phyloP scores from a whole-genome alignment of 139 green algal species.

The Parachlorella kessleri region DNA sequence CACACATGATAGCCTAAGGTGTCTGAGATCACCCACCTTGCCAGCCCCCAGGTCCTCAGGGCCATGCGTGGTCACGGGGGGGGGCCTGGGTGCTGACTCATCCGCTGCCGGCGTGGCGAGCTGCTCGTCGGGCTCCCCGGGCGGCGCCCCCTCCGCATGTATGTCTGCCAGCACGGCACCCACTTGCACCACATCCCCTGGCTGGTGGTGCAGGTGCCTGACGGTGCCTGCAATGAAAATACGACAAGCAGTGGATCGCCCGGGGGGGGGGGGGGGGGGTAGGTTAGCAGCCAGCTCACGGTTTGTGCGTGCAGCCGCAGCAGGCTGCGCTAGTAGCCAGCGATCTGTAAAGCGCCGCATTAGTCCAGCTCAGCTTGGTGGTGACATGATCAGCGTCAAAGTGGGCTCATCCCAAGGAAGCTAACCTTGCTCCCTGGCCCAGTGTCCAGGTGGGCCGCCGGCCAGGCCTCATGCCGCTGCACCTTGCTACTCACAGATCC shows the following conservation, averaged over 20 bases:
- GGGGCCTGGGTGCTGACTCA: no score
- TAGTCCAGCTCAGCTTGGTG: background rate
- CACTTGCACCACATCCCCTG: constrained; percentile 78
- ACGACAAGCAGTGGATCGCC: no score
- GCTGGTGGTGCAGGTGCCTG: constrained; percentile 54
- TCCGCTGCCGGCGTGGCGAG: background rate
- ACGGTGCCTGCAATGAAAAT: constrained; percentile 53
- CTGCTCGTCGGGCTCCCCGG: background rate
- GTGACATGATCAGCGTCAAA: background rate
- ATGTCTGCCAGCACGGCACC: constrained; percentile 79
- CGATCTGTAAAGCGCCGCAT: no score
- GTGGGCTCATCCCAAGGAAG: no score
- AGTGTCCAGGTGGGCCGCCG: no score
- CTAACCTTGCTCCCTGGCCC: no score
- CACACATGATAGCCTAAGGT: no score
- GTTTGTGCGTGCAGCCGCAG: background rate
- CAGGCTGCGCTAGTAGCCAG: background rate
- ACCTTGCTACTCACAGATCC: background rate
- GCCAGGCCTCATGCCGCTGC: no score
- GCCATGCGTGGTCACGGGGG: no score
- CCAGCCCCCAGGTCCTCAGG: background rate
- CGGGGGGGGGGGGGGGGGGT: no score
- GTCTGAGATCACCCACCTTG: no score
- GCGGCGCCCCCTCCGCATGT: background rate
- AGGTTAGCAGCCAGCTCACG: background rate